Conservation (phyloP, 345 rosid species). For the Pelargonium nanum region DNA sequence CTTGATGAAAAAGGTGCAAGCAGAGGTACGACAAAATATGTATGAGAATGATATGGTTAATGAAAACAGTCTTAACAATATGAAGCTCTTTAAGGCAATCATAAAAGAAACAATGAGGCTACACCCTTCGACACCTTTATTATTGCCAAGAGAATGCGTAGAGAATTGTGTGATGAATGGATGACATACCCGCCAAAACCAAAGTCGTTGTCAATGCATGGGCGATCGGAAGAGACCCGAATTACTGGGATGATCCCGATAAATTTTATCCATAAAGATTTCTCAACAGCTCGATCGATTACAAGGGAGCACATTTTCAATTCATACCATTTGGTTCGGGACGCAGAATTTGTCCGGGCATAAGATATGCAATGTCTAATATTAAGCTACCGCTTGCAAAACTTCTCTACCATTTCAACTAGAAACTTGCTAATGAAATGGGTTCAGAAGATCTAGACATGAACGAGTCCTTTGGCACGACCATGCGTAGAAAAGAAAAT, state of each 20-base stretch:
- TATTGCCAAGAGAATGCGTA: conserved; percentile 1
- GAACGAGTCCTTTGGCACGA: background rate
- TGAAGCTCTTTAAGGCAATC: background rate
- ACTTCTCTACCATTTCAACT: conserved; percentile 2
- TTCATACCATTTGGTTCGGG: conserved; percentile 7
- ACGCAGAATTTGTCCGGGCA: conserved; percentile 1
- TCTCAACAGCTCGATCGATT: background rate
- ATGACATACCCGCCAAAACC: background rate
- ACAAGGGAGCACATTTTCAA: background rate
- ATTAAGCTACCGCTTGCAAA: background rate
- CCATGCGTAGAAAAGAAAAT: background rate
- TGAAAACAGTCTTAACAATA: background rate
- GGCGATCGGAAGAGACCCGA: background rate
- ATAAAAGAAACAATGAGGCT: too few species aligned
- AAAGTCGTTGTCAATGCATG: background rate
- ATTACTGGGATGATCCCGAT: conserved; percentile 3
- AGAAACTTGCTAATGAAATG: background rate
- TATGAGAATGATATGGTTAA: background rate
- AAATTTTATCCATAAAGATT: conserved; percentile 1
- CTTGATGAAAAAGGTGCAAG: background rate
- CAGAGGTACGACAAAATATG: background rate
- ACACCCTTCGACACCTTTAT: background rate
- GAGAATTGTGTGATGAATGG: background rate
- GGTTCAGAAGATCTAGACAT: conserved; percentile 6
- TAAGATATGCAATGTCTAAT: background rate